Conservation (phyloP, 345 rosid genomes). For the Citrus cavaleriei region DNA sequence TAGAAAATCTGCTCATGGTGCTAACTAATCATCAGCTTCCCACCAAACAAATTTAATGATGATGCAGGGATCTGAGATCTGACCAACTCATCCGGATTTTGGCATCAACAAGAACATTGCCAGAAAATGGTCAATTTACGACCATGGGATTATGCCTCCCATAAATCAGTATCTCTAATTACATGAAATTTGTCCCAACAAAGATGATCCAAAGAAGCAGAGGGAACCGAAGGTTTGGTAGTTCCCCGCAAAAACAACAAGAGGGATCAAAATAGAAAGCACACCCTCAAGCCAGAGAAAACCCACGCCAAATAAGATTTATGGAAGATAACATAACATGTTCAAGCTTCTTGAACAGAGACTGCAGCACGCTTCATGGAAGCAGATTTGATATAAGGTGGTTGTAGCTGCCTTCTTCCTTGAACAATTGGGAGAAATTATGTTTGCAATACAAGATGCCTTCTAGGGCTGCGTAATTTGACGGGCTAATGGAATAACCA, state of each 20-base stretch:
- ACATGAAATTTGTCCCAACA: conserved; percentile 2
- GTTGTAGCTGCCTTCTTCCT: conserved; percentile 96
- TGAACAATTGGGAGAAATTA: conserved; percentile 74
- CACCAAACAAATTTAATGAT: too few relatives aligned
- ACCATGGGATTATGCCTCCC: conserved; percentile 4
- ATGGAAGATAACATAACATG: too few relatives aligned
- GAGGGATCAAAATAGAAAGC: not conserved
- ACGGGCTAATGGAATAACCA: conserved; percentile 81
- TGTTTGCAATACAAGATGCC: conserved; percentile 92
- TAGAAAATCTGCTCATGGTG: too few relatives aligned
- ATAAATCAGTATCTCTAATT: conserved; percentile 1
- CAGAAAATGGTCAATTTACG: conserved; percentile 2
- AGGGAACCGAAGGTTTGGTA: not conserved
- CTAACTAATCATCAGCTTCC: too few relatives aligned
- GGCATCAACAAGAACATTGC: too few relatives aligned
- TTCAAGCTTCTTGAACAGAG: too few relatives aligned
- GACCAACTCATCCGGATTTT: too few relatives aligned
- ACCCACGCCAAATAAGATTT: too few relatives aligned
- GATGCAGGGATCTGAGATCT: too few relatives aligned
- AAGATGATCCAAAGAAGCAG: not conserved
- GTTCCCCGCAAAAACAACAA: conserved; percentile 13
- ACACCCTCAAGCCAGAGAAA: too few relatives aligned
- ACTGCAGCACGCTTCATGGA: too few relatives aligned
- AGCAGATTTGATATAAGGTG: not conserved
- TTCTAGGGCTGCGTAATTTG: conserved; percentile 92